These are phyloP conservation scores for Ceratobasidium sp. DNA, from an alignment of 1,284 basidiomycete genomes.

Conservation along the genomic window DNA sequence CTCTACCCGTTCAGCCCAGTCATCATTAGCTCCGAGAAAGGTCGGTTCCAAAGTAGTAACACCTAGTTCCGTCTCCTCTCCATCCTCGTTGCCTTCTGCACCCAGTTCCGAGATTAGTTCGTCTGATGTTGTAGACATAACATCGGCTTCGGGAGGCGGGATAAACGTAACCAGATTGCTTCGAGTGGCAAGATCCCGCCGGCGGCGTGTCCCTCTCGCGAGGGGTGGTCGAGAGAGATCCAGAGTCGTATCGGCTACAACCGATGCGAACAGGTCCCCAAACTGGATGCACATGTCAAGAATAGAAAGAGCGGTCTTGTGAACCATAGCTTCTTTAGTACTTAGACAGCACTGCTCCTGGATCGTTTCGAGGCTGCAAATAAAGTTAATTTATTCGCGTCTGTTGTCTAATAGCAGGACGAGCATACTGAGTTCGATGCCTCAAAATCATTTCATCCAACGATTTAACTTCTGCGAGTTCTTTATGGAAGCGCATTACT, in stretches of 20 bases:
- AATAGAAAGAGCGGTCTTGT: slow-evolving; percentile 74
- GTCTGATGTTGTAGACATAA: slow-evolving; percentile 29
- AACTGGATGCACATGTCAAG: slow-evolving; percentile 82
- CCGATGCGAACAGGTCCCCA: slow-evolving; percentile 72
- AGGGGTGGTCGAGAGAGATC: slow-evolving; percentile 67
- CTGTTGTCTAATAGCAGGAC: not conserved
- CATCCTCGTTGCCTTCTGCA: slow-evolving; percentile 59
- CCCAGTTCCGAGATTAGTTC: slow-evolving; percentile 60
- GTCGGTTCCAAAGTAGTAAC: slow-evolving; percentile 60
- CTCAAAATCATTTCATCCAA: slow-evolving; percentile 81
- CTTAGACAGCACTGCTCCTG: slow-evolving; percentile 77
- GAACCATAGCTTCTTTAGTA: slow-evolving; percentile 71
- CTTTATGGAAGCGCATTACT: slow-evolving; percentile 70
- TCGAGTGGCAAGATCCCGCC: slow-evolving; percentile 67
- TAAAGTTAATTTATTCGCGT: slow-evolving; percentile 18
- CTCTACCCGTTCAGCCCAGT: slow-evolving; percentile 67
- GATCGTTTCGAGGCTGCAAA: slow-evolving; percentile 71
- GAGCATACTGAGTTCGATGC: slow-evolving; percentile 79
- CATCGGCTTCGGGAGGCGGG: slow-evolving; percentile 55
- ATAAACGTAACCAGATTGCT: slow-evolving; percentile 74
- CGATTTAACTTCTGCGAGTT: slow-evolving; percentile 70
- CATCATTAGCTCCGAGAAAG: slow-evolving; percentile 60
- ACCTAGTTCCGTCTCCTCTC: slow-evolving; percentile 56
- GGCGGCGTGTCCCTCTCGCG: slow-evolving; percentile 56
- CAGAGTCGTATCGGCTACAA: slow-evolving; percentile 68